A percentile compares a stretch with the other conserved stretches of the same genome.
These are phyloP conservation scores for Mycena polygramma DNA, from an alignment of 768 basidiomycete species.

Conservation along the genomic window DNA sequence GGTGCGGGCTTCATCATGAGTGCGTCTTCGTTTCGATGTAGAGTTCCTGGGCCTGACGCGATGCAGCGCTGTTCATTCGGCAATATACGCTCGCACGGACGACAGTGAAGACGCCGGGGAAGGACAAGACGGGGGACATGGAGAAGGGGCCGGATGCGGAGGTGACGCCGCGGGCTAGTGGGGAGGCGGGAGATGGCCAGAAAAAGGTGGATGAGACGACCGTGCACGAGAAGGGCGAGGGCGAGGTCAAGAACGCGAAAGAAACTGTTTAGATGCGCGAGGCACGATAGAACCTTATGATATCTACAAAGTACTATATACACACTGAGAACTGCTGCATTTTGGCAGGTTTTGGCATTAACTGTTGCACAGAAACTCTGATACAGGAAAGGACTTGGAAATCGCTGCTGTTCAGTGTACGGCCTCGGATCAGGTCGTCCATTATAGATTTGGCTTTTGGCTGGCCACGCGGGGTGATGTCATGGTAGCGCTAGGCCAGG, in stretches of 20 bases:
- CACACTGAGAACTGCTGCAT: too few species aligned
- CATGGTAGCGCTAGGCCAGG: not conserved
- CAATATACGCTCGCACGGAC: slow-evolving; percentile 71
- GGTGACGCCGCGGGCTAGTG: slow-evolving; percentile 24
- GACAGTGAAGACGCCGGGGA: slow-evolving; percentile 51
- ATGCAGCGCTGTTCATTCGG: slow-evolving; percentile 67
- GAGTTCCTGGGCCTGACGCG: not conserved
- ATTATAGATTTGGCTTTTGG: slow-evolving; percentile 1
- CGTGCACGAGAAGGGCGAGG: slow-evolving; percentile 3
- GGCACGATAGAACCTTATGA: too few species aligned
- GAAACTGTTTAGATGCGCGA: slow-evolving; percentile 15
- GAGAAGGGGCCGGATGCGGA: slow-evolving; percentile 44
- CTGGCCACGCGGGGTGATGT: slow-evolving; percentile 1
- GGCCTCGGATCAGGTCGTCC: not conserved
- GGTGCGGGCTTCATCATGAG: slow-evolving; percentile 58
- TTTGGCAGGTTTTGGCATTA: too few species aligned
- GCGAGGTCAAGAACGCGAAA: slow-evolving; percentile 13
- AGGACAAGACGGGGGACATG: slow-evolving; percentile 44
- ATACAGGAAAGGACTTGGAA: too few species aligned
- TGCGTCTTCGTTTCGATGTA: slow-evolving; percentile 31
- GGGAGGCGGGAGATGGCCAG: slow-evolving; percentile 7
- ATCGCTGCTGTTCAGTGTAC: too few species aligned
- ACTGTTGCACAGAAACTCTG: too few species aligned
- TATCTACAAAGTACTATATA: too few species aligned
- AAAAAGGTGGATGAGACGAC: slow-evolving; percentile 13